Base-by-base conservation (phyloP, 495 filamentous ascomycete species). In the Penicillium dipodomyicola region DNA sequence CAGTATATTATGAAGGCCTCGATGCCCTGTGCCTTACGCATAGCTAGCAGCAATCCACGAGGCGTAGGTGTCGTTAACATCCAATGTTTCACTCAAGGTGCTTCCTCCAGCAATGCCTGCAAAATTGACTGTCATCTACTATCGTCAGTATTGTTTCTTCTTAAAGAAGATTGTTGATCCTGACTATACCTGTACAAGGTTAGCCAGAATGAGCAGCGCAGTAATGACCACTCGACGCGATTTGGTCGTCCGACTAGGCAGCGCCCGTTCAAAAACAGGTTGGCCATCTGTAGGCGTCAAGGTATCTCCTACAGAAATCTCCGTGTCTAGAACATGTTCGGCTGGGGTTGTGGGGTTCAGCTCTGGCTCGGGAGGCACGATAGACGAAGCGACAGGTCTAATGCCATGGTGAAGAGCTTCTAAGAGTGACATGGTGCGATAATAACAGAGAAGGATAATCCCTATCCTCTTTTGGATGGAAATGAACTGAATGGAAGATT, bases 11-110 rank as follows among this genome's bases (percentile, higher is more conserved):
- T 14, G 2, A 27, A 17, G 32, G 4, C n/a, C 5, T 3, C 17
- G 4, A 29, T 39, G 23, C 22, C 5, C 22, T 30, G 23, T n/a
- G 19, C 20, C 62, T 49, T 41, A 69, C 68, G 59, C 62, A 56
- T 71, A 71, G 47, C 68, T 71, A 39, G 68, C 68, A 9, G 55
- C 68, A 7, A 69, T 69, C 68, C 68, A 71, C 10, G 64, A 64
- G 3, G 65, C 66, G 50, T 65, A 69, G 10, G 64, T 45, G 15
- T 59, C 41, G 3, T 69, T 50, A 5, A 57, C 60, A 4, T 57
- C 49, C 40, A 71, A 59, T 10, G 68, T 54, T 37, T 67, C 33
- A 32, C 51, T 61, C 37, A 71, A 54, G n/a, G 40, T 48, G 20
- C 60, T 65, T n/a, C 68, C 68, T n/a, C 68, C 68, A 20, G 68